phyloP scores from a whole-genome alignment of 331 rosid genomes.

The Spiraea crenata region DNA sequence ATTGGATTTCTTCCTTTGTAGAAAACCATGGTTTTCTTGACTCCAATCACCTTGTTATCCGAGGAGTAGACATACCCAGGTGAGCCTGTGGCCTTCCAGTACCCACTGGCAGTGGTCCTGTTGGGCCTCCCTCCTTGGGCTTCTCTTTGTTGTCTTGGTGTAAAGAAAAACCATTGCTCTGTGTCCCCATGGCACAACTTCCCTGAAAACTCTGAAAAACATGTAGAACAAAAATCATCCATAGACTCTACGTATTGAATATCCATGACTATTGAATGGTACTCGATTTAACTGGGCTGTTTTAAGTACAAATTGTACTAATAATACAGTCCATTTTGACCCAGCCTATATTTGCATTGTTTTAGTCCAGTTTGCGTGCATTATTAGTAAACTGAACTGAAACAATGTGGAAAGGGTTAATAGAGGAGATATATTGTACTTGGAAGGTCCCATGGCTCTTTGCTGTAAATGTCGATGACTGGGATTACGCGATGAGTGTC shows the following conservation, averaged over 20 bases:
- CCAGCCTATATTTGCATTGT: too few relatives aligned
- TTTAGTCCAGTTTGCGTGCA: too few relatives aligned
- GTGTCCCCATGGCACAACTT: conserved; percentile 60
- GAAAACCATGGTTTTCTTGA: conserved; percentile 86
- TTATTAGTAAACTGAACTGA: not conserved
- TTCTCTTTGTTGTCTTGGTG: conserved; percentile 69
- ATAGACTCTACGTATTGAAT: not conserved
- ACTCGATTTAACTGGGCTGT: too few relatives aligned
- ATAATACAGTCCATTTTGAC: too few relatives aligned
- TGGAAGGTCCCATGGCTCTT: conserved; percentile 80
- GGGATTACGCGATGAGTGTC: conserved; percentile 53
- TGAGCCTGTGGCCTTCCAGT: conserved; percentile 94
- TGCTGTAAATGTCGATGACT: conserved; percentile 47
- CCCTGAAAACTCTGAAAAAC: conserved; percentile 58
- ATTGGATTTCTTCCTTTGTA: conserved; percentile 78
- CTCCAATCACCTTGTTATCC: conserved; percentile 55
- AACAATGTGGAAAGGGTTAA: not conserved
- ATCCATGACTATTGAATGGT: too few relatives aligned
- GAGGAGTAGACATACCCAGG: conserved; percentile 77
- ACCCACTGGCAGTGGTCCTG: conserved; percentile 70
- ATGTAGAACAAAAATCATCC: not conserved
- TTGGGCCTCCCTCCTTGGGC: conserved; percentile 78
- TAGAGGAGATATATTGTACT: conserved; percentile 22
- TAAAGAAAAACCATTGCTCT: conserved; percentile 94
- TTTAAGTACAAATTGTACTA: too few relatives aligned